These are phyloP conservation scores for Angomonas deanei DNA, from an alignment of 208 protist species.

Conservation along the genomic window DNA sequence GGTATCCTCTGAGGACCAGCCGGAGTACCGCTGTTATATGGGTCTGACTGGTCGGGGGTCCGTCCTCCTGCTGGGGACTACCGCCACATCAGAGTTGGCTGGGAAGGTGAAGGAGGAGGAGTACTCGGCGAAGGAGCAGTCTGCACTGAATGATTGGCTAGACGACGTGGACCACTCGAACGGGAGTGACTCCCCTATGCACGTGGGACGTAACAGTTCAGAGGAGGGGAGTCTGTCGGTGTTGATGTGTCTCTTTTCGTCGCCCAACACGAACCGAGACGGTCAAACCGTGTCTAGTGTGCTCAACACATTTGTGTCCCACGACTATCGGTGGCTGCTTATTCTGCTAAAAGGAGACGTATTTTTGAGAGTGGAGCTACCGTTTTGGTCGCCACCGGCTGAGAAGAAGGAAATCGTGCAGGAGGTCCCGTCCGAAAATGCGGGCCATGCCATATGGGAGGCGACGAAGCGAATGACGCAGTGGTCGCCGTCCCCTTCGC, in stretches of 20 bases:
- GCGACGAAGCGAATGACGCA: background rate
- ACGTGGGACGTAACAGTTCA: background rate
- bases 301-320: too few species aligned
- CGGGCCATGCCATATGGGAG: background rate
- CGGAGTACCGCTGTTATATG: background rate
- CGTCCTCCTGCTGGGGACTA: background rate
- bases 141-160: conserved; percentile 21
- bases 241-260: background rate
- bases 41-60: background rate
- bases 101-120: background rate
- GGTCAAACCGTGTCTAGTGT: too few species aligned
- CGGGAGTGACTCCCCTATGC: background rate
- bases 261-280: too few species aligned
- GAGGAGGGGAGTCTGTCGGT: background rate
- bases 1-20: background rate
- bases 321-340: too few species aligned
- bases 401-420: background rate
- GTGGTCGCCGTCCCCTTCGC: background rate
- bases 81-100: background rate
- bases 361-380: too few species aligned
- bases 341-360: too few species aligned
- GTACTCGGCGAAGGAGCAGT: background rate
- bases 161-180: conserved; percentile 26
- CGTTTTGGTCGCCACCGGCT: background rate
- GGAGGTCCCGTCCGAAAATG: too few species aligned